Evolutionary conservation across 1,284 basidiomycete species (phyloP), one percentile per base, ranked within the genome.

Genomic region (Somion occarium): DNA sequence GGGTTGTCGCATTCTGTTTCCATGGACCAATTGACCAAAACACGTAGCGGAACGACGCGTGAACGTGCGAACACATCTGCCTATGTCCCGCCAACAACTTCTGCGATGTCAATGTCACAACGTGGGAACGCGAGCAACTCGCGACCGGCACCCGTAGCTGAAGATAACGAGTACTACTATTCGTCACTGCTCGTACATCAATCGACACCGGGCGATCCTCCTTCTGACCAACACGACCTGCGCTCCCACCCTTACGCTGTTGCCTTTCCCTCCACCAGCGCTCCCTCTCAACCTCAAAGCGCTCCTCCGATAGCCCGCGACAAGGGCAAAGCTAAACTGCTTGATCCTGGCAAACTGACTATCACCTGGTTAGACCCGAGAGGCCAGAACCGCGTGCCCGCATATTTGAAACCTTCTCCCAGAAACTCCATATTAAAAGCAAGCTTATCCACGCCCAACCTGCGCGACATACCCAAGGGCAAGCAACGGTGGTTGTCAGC

Each of bases 401-500:
- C 44, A 12, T 59, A 59, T 37, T 54, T 60, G 39, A 57, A 60
- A 38, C 59, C 58, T n/a, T 51, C 58, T 4, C 48, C 57, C 20
- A 55, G 62, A 2, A 56, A 46, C 38, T 61, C 59, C 18, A 55
- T 67, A 20, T 64, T 82, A 47, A 80, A 79, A 61, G 71, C 69
- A 4, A 83, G 79, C 23, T 64, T 75, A 12, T 87, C 83, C 1
- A 79, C 82, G 5, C 85, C 85, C 19, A 79, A 88, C 61, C 69
- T 89, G 46, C 74, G 75, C 11, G 56, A 67, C 9, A 53, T 62
- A 5, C 53, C 61, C 18, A 77, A 70, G 62, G 68, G 70, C 19
- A 79, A 72, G 55, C 82, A 86, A 37, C 71, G 80, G 5, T 88
- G 84, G 83, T 59, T 88, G 1, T 78, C 81, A 1, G 78, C 85